phyloP scores from a whole-genome alignment of 768 basidiomycete genomes.

The Tricholoma matsutake region DNA sequence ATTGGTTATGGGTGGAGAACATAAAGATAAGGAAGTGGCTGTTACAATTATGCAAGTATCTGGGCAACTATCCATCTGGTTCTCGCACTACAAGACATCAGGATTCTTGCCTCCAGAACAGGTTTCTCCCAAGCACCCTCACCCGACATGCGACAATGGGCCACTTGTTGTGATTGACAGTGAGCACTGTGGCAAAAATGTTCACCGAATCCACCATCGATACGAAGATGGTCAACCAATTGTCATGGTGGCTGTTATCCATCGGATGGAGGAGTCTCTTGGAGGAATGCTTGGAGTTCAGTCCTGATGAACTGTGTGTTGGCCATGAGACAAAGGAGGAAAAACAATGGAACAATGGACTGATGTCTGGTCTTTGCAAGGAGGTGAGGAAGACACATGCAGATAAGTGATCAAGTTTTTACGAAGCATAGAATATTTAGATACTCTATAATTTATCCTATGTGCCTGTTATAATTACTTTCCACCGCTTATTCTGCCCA shows the following conservation, averaged over 20 bases:
- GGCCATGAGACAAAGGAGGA: background rate
- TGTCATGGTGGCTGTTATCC: background rate
- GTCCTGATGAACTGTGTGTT: background rate
- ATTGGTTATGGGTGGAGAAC: background rate
- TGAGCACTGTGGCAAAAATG: slow-evolving; percentile 1
- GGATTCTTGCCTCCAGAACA: no score
- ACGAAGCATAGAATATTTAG: background rate
- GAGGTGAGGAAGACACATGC: background rate
- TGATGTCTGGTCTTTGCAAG: background rate
- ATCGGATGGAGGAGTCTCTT: background rate
- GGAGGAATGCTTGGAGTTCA: background rate
- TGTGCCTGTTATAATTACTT: background rate
- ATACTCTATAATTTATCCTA: slow-evolving; percentile 1
- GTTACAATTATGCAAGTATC: background rate
- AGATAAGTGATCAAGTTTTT: background rate
- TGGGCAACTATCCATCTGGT: background rate
- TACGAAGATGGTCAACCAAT: background rate
- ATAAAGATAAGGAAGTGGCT: background rate
- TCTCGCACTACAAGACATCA: no score
- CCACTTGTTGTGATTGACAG: background rate
- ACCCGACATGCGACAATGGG: background rate
- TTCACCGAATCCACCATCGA: background rate
- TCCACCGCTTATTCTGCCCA: background rate
- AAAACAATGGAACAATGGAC: background rate
- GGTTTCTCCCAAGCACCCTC: background rate